These are phyloP conservation scores for Penicillium fimorum DNA, from an alignment of 495 filamentous ascomycete genomes.

Conservation along the genomic window DNA sequence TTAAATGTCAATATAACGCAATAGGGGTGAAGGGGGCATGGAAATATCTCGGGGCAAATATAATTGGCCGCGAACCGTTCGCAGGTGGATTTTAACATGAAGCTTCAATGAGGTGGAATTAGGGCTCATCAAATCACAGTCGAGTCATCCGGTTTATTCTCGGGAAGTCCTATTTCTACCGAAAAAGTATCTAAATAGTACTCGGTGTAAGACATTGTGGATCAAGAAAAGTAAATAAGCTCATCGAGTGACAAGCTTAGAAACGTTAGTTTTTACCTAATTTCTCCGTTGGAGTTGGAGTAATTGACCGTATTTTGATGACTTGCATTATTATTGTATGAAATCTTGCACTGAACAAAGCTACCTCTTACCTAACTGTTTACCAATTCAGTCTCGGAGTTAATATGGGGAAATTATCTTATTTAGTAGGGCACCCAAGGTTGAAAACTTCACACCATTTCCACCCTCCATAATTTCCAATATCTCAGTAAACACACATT, in stretches of 20 bases:
- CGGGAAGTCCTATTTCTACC: not conserved
- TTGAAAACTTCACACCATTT: slow-evolving; percentile 4
- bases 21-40: no score
- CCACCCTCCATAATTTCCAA: not conserved
- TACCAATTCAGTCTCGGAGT: not conserved
- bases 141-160: not conserved
- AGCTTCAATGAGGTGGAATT: no score
- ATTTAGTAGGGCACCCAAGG: not conserved
- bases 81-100: no score
- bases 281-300: slow-evolving; percentile 26
- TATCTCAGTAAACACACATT: not conserved
- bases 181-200: not conserved
- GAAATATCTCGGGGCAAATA: no score
- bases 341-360: not conserved
- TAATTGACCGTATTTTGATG: slow-evolving; percentile 8
- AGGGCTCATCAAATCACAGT: no score
- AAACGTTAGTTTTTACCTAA: slow-evolving; percentile 27
- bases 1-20: no score
- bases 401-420: slow-evolving; percentile 6
- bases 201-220: not conserved
- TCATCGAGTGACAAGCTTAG: slow-evolving; percentile 8
- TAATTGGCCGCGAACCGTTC: no score
- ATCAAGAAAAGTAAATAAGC: slow-evolving; percentile 23
- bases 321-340: slow-evolving; percentile 15
- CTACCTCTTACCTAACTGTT: slow-evolving; percentile 7